Evolutionary conservation across 2,329 filamentous ascomycete species (phyloP).

Genomic region (Alternaria ethzedia): DNA sequence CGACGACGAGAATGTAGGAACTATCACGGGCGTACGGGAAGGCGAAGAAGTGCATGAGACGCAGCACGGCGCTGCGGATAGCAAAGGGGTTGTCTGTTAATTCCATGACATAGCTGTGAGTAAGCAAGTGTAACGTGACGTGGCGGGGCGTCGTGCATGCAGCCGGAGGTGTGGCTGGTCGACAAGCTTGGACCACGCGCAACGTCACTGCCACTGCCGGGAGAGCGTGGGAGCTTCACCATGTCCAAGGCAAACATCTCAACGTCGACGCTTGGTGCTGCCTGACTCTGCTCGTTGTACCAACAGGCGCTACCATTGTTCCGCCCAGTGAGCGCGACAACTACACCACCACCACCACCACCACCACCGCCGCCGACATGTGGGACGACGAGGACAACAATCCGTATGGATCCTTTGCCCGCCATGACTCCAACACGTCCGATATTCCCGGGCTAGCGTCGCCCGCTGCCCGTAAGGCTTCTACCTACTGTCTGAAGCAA

Average conservation of each 20-base stretch:
- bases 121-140: background rate
- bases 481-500: constrained; percentile 1
- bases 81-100: constrained; percentile 3
- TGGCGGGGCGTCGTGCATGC: background rate
- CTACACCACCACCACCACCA: background rate
- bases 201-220: constrained; percentile 15
- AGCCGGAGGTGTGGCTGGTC: background rate
- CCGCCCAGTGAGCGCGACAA: background rate
- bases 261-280: constrained; percentile 1
- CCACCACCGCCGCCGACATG: constrained; percentile 61
- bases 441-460: constrained; percentile 56
- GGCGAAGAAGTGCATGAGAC: constrained; percentile 16
- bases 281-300: background rate
- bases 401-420: constrained; percentile 93
- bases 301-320: background rate
- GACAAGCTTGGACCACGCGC: constrained; percentile 10
- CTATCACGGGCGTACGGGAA: constrained; percentile 22
- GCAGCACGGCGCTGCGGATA: constrained; percentile 13
- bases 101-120: background rate
- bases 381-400: constrained; percentile 99
- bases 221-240: constrained; percentile 13
- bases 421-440: constrained; percentile 78
- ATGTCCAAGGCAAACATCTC: background rate
- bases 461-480: constrained; percentile 46
- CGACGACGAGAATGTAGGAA: constrained; percentile 17